These are phyloP conservation scores for Obba rivulosa DNA, from an alignment of 768 basidiomycete genomes.

Conservation along the genomic window DNA sequence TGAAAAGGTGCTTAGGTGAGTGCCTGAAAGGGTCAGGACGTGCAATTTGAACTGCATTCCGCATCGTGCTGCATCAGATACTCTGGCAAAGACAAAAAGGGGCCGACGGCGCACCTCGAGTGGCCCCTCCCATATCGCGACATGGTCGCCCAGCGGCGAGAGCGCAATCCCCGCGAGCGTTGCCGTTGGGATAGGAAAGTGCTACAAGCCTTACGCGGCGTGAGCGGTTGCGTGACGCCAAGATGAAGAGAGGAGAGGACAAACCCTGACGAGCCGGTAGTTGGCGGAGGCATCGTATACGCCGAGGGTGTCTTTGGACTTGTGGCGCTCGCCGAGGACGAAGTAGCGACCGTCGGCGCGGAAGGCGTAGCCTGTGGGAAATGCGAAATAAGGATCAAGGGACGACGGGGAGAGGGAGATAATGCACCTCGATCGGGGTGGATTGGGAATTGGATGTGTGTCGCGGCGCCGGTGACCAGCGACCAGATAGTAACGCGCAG, in stretches of 20 bases:
- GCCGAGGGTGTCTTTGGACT: constrained; percentile 82
- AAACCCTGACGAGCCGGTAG: constrained; percentile 70
- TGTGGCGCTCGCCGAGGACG: constrained; percentile 81
- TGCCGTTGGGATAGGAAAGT: constrained; percentile 75
- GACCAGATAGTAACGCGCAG: constrained; percentile 87
- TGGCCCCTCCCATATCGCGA: constrained; percentile 82
- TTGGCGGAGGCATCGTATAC: constrained; percentile 71
- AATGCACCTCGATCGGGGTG: constrained; percentile 69
- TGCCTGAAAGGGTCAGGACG: constrained; percentile 63
- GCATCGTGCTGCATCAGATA: neutral
- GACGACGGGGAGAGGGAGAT: neutral
- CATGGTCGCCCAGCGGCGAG: constrained; percentile 69
- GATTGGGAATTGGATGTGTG: constrained; percentile 81
- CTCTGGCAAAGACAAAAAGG: neutral
- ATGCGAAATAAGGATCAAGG: neutral
- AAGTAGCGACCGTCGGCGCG: constrained; percentile 80
- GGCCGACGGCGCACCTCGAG: constrained; percentile 50
- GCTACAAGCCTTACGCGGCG: constrained; percentile 38
- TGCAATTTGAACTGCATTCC: constrained; percentile 64
- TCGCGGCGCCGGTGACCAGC: constrained; percentile 65
- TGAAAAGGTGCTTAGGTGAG: constrained; percentile 57
- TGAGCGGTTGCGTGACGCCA: neutral
- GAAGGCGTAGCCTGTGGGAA: constrained; percentile 64
- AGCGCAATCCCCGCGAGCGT: constrained; percentile 66
- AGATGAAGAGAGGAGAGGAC: constrained; percentile 16